Conservation (phyloP, 768 basidiomycete genomes). For the Boletus vermiculosoides region DNA sequence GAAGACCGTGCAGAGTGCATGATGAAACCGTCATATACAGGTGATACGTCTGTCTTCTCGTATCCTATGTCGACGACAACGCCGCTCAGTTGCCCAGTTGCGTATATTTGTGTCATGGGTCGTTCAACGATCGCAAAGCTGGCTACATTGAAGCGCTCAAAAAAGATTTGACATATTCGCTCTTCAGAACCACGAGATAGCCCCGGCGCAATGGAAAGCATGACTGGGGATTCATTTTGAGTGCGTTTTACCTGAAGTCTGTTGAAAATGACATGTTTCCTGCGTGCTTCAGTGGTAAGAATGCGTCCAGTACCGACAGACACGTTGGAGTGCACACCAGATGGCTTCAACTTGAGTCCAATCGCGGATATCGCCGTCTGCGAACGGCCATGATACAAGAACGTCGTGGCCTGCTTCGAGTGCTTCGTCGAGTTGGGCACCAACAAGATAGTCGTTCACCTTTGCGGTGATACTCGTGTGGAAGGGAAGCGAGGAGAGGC, state of each 20-base stretch:
- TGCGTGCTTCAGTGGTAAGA: conserved; percentile 31
- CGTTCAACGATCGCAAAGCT: conserved; percentile 80
- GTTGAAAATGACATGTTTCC: conserved; percentile 83
- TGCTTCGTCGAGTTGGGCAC: conserved; percentile 76
- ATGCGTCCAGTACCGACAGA: not conserved
- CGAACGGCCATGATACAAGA: conserved; percentile 79
- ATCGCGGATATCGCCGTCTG: conserved; percentile 67
- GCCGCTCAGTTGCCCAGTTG: conserved; percentile 67
- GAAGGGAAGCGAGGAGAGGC: conserved; percentile 48
- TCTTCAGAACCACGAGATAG: conserved; percentile 70
- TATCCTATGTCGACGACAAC: conserved; percentile 81
- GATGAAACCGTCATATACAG: conserved; percentile 72
- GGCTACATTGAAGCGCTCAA: conserved; percentile 90
- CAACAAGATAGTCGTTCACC: conserved; percentile 82
- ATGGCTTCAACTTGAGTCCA: conserved; percentile 88
- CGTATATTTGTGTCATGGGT: conserved; percentile 81
- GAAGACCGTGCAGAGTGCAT: conserved; percentile 51
- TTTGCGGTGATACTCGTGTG: conserved; percentile 43
- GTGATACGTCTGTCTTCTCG: conserved; percentile 72
- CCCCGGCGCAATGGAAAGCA: conserved; percentile 66
- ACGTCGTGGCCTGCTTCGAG: conserved; percentile 71
- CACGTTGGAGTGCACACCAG: conserved; percentile 52
- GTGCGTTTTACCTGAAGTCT: conserved; percentile 72
- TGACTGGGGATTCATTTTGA: conserved; percentile 85
- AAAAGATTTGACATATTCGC: conserved; percentile 78